Evolutionary conservation across 2,329 filamentous ascomycete species (phyloP).

Genomic region (Phaeosphaeria sp.): DNA sequence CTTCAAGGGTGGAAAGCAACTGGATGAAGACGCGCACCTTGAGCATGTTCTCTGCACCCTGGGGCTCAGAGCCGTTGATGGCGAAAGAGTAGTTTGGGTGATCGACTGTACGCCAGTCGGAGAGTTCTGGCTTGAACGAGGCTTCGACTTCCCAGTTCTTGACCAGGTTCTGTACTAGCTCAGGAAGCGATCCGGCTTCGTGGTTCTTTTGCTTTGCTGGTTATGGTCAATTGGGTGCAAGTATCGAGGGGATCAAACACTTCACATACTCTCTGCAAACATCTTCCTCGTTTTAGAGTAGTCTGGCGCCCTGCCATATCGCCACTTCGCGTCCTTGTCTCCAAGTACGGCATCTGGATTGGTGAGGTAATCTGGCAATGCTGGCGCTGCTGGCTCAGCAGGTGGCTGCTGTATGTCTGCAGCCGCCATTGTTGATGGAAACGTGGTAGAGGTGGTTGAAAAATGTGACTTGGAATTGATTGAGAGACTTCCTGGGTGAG

Average conservation of each 20-base stretch:
- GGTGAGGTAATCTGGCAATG: conserved; percentile 64
- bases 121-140: conserved; percentile 67
- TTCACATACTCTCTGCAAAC: conserved; percentile 62
- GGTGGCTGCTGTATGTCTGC: conserved; percentile 34
- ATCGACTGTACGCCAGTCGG: conserved; percentile 72
- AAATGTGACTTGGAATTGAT: background rate
- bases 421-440: conserved; percentile 31
- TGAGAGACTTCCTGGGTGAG: background rate
- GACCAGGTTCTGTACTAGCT: conserved; percentile 71
- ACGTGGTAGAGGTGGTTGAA: background rate
- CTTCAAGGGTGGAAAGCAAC: background rate
- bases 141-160: conserved; percentile 78
- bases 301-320: conserved; percentile 66
- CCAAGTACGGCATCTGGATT: conserved; percentile 65
- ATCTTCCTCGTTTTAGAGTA: conserved; percentile 69
- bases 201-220: conserved; percentile 65
- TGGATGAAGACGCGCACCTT: conserved; percentile 29
- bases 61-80: conserved; percentile 66
- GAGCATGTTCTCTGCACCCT: conserved; percentile 69
- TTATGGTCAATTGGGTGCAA: background rate
- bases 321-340: conserved; percentile 63
- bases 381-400: conserved; percentile 41
- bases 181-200: conserved; percentile 61
- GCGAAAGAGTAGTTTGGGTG: conserved; percentile 65
- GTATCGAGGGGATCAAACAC: background rate